These are phyloP conservation scores for Hortiboletus rubellus DNA, from an alignment of 1,284 basidiomycete species.

Conservation along the genomic window DNA sequence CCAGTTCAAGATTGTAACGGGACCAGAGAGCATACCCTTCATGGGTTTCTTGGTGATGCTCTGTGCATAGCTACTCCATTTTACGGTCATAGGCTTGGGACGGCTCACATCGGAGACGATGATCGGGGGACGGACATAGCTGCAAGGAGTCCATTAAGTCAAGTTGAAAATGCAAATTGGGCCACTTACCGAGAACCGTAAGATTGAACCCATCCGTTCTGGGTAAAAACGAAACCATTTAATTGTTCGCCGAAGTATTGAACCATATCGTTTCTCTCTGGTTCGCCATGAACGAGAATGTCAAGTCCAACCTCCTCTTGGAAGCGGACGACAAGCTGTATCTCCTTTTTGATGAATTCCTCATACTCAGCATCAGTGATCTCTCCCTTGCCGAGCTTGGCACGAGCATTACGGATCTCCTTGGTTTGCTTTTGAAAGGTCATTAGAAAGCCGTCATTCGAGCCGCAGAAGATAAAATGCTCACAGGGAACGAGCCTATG, in stretches of 20 bases:
- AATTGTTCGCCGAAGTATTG: conserved; percentile 99
- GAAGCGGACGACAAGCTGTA: conserved; percentile 91
- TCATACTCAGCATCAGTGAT: conserved; percentile 90
- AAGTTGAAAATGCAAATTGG: not conserved
- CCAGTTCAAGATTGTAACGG: conserved; percentile 99
- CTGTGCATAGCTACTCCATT: conserved; percentile 97
- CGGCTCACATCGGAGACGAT: conserved; percentile 98
- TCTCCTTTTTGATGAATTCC: conserved; percentile 98
- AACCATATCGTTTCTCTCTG: conserved; percentile 99
- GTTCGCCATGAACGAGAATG: conserved; percentile 98
- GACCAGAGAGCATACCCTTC: conserved; percentile 99
- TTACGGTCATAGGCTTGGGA: conserved; percentile 91
- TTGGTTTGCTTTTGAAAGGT: conserved; percentile 80
- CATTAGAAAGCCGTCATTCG: not conserved
- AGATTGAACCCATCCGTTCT: conserved; percentile 99
- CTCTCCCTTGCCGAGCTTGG: conserved; percentile 93
- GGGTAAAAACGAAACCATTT: conserved; percentile 95
- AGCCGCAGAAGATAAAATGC: conserved; percentile 23
- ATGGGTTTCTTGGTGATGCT: conserved; percentile 92
- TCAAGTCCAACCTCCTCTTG: conserved; percentile 97
- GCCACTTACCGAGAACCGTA: conserved; percentile 80
- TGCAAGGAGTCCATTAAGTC: conserved; percentile 43
- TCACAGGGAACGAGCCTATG: conserved; percentile 95
- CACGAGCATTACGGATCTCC: conserved; percentile 96
- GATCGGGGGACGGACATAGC: conserved; percentile 98